Conservation (phyloP, 352 stramenopile species). For the Pythium sukuiense region DNA sequence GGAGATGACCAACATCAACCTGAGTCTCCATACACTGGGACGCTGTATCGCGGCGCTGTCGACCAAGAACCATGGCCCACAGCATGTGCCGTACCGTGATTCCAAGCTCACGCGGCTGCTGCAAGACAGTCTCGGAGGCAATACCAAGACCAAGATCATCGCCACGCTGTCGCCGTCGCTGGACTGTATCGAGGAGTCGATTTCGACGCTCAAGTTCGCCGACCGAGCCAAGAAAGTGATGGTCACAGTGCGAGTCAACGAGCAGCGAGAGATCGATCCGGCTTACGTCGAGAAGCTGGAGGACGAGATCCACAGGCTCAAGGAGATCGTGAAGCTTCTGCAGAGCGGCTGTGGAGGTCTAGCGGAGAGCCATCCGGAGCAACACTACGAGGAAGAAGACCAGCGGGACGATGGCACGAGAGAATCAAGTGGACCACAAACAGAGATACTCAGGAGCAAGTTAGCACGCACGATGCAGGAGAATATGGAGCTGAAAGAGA, state of each 20-base stretch:
- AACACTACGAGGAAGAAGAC: constrained; percentile 4
- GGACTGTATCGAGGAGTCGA: constrained; percentile 89
- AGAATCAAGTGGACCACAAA: background rate
- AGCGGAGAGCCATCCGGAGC: background rate
- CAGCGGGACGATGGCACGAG: background rate
- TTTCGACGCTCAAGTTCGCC: constrained; percentile 94
- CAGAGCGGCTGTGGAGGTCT: constrained; percentile 21
- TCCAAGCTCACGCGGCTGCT: constrained; percentile 93
- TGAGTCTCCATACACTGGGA: constrained; percentile 91
- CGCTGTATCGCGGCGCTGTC: constrained; percentile 85
- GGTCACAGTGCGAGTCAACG: constrained; percentile 82
- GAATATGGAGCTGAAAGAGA: constrained; percentile 63
- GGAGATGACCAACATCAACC: constrained; percentile 95
- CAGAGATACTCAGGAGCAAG: constrained; percentile 27
- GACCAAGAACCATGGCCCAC: constrained; percentile 18
- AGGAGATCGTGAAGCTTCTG: constrained; percentile 57
- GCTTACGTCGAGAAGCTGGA: constrained; percentile 88
- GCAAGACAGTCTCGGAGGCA: constrained; percentile 85
- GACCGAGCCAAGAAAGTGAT: constrained; percentile 92
- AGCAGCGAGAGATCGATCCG: constrained; percentile 83
- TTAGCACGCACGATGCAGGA: constrained; percentile 61
- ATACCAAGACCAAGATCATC: constrained; percentile 92
- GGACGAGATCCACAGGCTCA: constrained; percentile 78
- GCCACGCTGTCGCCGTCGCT: constrained; percentile 85
- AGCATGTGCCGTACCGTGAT: constrained; percentile 92